phyloP scores from a whole-genome alignment of 2,329 filamentous ascomycete species.

The Aspergillus glaucus region DNA sequence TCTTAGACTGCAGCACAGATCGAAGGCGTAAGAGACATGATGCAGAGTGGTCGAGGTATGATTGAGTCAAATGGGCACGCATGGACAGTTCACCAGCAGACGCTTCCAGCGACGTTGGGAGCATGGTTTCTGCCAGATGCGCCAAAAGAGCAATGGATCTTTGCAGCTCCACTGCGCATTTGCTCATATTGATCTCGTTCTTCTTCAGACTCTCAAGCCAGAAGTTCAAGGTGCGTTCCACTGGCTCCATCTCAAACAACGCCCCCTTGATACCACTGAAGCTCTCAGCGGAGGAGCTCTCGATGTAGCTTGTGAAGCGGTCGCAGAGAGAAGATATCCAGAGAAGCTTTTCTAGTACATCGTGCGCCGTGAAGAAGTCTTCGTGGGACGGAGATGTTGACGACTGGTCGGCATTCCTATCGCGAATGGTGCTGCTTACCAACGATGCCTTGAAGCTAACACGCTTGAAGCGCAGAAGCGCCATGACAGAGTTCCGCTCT shows the following conservation, averaged over 20 bases:
- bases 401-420: slow-evolving; percentile 63
- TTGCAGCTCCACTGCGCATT: slow-evolving; percentile 74
- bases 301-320: slow-evolving; percentile 75
- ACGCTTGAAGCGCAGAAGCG: slow-evolving; percentile 79
- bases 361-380: slow-evolving; percentile 71
- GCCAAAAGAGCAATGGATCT: slow-evolving; percentile 78
- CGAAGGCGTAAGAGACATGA: slow-evolving; percentile 59
- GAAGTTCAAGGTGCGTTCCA: slow-evolving; percentile 79
- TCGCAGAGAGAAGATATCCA: slow-evolving; percentile 80
- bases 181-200: slow-evolving; percentile 79
- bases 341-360: slow-evolving; percentile 76
- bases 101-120: slow-evolving; percentile 61
- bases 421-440: slow-evolving; percentile 70
- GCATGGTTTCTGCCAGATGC: slow-evolving; percentile 78
- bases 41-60: slow-evolving; percentile 72
- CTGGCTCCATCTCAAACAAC: slow-evolving; percentile 80
- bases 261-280: slow-evolving; percentile 75
- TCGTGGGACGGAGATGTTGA: slow-evolving; percentile 63
- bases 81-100: slow-evolving; percentile 76
- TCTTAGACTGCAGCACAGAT: slow-evolving; percentile 59
- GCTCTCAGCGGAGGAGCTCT: slow-evolving; percentile 67
- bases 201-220: slow-evolving; percentile 80
- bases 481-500: slow-evolving; percentile 80
- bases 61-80: slow-evolving; percentile 69
- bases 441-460: slow-evolving; percentile 82